Evolutionary conservation across 441 rosid species (phyloP).

Genomic region (Jatropha multifida): DNA sequence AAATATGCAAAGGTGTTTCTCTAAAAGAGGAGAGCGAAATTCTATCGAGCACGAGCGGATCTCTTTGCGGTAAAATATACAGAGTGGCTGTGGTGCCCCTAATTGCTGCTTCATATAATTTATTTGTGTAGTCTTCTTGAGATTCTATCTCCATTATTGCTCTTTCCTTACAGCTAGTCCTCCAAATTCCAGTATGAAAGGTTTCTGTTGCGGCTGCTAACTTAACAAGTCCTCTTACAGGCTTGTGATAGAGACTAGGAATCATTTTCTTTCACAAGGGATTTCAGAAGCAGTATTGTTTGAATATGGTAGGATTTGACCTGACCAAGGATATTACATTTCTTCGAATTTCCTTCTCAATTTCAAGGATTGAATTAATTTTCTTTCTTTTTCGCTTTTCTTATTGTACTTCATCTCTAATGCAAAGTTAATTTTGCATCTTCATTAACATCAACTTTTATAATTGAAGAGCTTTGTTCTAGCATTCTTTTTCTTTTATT

Average conservation of each 20-base stretch:
- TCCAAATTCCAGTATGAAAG: background rate
- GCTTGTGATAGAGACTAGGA: too few relatives aligned
- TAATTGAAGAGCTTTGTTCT: too few relatives aligned
- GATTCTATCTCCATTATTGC: background rate
- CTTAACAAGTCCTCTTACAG: background rate
- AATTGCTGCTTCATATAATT: background rate
- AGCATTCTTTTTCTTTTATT: too few relatives aligned
- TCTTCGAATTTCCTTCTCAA: too few relatives aligned
- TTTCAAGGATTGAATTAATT: too few relatives aligned
- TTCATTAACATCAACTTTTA: too few relatives aligned
- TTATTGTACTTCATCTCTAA: too few relatives aligned
- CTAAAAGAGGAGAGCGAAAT: background rate
- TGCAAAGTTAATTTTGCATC: too few relatives aligned
- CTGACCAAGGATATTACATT: too few relatives aligned
- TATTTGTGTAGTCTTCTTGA: background rate
- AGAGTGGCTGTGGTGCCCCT: background rate
- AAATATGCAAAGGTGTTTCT: conserved; percentile 9
- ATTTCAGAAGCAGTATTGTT: too few relatives aligned
- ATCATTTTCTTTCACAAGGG: background rate
- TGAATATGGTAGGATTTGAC: too few relatives aligned
- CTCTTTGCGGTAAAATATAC: background rate
- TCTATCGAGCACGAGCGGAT: background rate
- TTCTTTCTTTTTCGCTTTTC: too few relatives aligned
- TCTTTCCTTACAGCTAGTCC: background rate
- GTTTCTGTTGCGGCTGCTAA: background rate